Percentiles rank a stretch among this genome's conserved stretches.
phyloP scores from a whole-genome alignment of 345 rosid species.

The Rhodamnia argentea region DNA sequence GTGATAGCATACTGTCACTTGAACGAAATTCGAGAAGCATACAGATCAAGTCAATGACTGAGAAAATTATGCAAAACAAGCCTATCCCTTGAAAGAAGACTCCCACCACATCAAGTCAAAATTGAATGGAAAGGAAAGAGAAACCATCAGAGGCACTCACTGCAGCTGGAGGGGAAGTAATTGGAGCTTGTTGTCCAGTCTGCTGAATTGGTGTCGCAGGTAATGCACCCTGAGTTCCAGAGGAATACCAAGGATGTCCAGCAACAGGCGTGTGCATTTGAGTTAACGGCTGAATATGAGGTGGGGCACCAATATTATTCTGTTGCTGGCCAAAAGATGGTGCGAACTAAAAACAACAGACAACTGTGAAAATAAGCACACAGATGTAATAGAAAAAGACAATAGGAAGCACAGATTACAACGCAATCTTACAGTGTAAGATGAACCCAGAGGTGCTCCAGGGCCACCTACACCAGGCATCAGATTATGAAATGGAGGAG shows the following conservation, averaged over 20 bases:
- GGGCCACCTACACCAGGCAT: conserved; percentile 37
- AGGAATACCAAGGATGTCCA: conserved; percentile 56
- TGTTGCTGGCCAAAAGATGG: conserved; percentile 68
- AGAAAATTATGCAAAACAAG: neutral
- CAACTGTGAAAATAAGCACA: conserved; percentile 2
- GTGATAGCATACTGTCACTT: neutral
- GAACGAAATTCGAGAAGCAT: neutral
- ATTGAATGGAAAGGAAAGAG: neutral
- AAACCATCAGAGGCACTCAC: conserved; percentile 24
- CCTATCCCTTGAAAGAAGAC: neutral
- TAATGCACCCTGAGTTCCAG: conserved; percentile 42
- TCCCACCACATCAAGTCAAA: neutral
- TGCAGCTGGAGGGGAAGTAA: conserved; percentile 35
- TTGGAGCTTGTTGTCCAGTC: conserved; percentile 44
- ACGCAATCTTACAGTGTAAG: conserved; percentile 43
- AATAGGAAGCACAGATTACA: neutral
- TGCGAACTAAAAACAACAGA: conserved; percentile 28
- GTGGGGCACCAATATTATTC: conserved; percentile 19
- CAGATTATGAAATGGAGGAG: conserved; percentile 16
- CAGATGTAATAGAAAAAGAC: neutral
- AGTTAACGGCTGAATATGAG: conserved; percentile 48
- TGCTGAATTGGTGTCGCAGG: conserved; percentile 37
- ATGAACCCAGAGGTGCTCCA: conserved; percentile 41
- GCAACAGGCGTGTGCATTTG: conserved; percentile 51
- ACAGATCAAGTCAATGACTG: neutral